Base-by-base conservation (phyloP, 257 asterid genomes). In the Solanum lignicaule region DNA sequence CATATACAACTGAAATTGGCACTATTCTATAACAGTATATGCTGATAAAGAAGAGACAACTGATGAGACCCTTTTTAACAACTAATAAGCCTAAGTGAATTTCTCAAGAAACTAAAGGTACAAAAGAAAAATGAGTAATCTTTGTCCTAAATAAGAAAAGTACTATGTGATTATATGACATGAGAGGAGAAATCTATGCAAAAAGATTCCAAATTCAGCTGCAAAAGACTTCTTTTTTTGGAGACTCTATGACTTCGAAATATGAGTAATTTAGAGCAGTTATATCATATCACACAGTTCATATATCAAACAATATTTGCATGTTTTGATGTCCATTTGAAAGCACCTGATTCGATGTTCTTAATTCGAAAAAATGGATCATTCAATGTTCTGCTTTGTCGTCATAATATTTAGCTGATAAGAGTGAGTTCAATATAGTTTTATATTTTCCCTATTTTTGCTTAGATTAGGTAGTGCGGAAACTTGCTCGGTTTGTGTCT, bases 191-290 rank as follows among this genome's bases (percentile, higher is more conserved):
- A 82, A 87, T 90, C 71, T 55, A 87, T 69, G 85, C 85, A 86
- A 65, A 86, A 90, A 91, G 91, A 52, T 31, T 91, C 89, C 91
- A 90, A 92, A 89, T 78, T 76, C 87, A 89, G 93, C 87, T 91
- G 85, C 88, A 86, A 36, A 92, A 87, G 89, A 89, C 9, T 66
- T 88, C 91, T 91, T 91, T 91, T 82, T 82, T 90, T 92, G 88
- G 85, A 35, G 87, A 68, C 5, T 43, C 16, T 12, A 1, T 12
- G 6, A 43, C 52, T 43, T 43, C 5, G 2, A 43, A 43, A n/a
- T 9, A 10, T 11, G 33, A 68, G 9, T 11, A 27, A n/a, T 66
- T 4, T 66, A 66, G 33, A n/a, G 14, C 2, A 65, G 7, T 25
- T 65, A n/a, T 10, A 2, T n/a, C 15, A 65, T 10, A 5, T 9